Evolutionary conservation across 192 early-diverging fungal species (phyloP).

Genomic region (Obelidium mucronatum): DNA sequence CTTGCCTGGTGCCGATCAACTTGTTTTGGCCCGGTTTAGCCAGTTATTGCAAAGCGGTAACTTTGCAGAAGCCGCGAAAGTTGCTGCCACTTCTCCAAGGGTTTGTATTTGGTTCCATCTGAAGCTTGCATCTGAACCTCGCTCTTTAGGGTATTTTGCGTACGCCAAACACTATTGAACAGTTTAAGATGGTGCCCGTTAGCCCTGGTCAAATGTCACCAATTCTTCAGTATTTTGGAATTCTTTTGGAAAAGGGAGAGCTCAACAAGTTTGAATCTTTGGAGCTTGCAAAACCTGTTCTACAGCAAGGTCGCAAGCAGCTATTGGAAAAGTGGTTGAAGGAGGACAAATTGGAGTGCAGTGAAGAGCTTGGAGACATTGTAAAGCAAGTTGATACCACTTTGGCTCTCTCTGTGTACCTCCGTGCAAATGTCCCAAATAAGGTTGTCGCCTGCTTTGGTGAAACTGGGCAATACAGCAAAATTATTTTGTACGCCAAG

Average conservation of each 20-base stretch:
- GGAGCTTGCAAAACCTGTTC: slow-evolving; percentile 90
- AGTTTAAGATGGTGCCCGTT: slow-evolving; percentile 85
- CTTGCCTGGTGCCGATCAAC: slow-evolving; percentile 90
- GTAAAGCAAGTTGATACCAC: slow-evolving; percentile 90
- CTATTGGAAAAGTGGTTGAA: slow-evolving; percentile 98
- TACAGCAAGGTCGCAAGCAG: slow-evolving; percentile 89
- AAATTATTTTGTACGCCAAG: slow-evolving; percentile 95
- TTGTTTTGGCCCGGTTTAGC: slow-evolving; percentile 93
- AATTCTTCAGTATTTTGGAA: slow-evolving; percentile 97
- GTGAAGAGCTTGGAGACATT: slow-evolving; percentile 97
- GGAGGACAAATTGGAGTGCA: slow-evolving; percentile 98
- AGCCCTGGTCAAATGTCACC: slow-evolving; percentile 83
- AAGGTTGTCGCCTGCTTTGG: slow-evolving; percentile 98
- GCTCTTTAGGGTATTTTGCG: slow-evolving; percentile 84
- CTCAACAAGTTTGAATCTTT: slow-evolving; percentile 96
- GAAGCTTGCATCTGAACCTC: not conserved
- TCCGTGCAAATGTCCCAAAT: slow-evolving; percentile 90
- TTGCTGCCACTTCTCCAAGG: slow-evolving; percentile 92
- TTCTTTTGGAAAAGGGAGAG: slow-evolving; percentile 91
- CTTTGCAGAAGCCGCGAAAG: slow-evolving; percentile 89
- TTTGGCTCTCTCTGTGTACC: slow-evolving; percentile 93
- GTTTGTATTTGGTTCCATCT: slow-evolving; percentile 49
- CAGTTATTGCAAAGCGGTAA: slow-evolving; percentile 77
- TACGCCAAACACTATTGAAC: slow-evolving; percentile 92
- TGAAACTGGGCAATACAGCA: slow-evolving; percentile 93